Evolutionary conservation across 1,284 basidiomycete genomes (phyloP).

Genomic region (Mycena citricolor): DNA sequence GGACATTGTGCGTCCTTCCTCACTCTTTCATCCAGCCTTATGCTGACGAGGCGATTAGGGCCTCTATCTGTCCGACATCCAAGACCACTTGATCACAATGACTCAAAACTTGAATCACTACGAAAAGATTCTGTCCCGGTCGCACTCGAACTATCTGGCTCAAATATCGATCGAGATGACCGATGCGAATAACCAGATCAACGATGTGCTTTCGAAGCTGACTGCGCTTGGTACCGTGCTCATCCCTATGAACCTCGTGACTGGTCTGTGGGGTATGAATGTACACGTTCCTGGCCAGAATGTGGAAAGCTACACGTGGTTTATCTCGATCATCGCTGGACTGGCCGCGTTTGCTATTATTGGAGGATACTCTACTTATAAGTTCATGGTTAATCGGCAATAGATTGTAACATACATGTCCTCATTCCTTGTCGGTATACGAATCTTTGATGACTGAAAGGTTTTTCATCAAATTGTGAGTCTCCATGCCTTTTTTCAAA

Average conservation of each 20-base stretch:
- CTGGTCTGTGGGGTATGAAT: constrained; percentile 92
- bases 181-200: constrained; percentile 99
- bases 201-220: constrained; percentile 97
- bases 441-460: too few species aligned
- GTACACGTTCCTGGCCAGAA: constrained; percentile 89
- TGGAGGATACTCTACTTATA: constrained; percentile 83
- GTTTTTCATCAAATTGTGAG: too few species aligned
- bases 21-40: constrained; percentile 1
- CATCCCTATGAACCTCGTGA: constrained; percentile 95
- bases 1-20: constrained; percentile 74
- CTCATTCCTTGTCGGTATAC: too few species aligned
- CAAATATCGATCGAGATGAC: constrained; percentile 99
- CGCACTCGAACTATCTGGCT: constrained; percentile 98
- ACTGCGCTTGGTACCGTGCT: constrained; percentile 98
- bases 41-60: constrained; percentile 49
- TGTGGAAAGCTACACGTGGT: constrained; percentile 69
- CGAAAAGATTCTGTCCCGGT: constrained; percentile 97
- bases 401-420: too few species aligned
- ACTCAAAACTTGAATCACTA: constrained; percentile 99
- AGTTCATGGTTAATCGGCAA: constrained; percentile 55
- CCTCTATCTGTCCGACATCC: constrained; percentile 85
- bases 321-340: constrained; percentile 78
- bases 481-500: too few species aligned
- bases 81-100: constrained; percentile 99
- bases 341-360: constrained; percentile 78